Conservation (phyloP, 2,329 filamentous ascomycete species). For the Ophiognomonia clavigignenti-juglandacearum region DNA sequence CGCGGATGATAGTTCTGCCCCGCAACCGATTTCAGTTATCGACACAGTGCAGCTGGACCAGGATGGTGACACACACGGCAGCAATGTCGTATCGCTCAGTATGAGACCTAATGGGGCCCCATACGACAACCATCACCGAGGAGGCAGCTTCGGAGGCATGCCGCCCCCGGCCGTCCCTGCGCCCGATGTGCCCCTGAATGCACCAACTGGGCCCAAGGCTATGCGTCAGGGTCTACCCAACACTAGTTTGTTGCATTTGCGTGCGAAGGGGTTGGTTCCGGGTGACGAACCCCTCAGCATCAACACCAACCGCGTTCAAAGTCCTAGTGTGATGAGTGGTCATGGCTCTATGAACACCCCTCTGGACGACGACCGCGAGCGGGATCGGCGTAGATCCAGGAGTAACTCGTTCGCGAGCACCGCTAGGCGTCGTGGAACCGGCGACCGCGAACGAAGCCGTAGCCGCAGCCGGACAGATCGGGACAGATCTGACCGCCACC, state of each 20-base stretch:
- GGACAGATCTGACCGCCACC: conserved; percentile 11
- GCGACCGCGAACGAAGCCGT: conserved; percentile 21
- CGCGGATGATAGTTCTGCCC: not conserved
- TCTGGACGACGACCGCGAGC: conserved; percentile 21
- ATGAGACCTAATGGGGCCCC: conserved; percentile 13
- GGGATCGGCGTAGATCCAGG: conserved; percentile 34
- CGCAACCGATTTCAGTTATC: not conserved
- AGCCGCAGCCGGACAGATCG: conserved; percentile 20
- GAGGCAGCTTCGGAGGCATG: conserved; percentile 16
- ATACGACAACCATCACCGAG: conserved; percentile 10
- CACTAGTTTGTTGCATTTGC: conserved; percentile 65
- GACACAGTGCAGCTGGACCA: conserved; percentile 1
- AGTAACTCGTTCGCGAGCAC: conserved; percentile 41
- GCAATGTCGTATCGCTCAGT: conserved; percentile 11
- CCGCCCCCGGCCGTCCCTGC: conserved; percentile 19
- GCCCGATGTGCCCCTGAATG: conserved; percentile 56
- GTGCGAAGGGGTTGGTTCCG: conserved; percentile 41
- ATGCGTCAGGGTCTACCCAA: conserved; percentile 88
- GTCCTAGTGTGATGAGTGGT: conserved; percentile 17
- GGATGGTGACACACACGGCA: not conserved
- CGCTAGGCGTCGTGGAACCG: conserved; percentile 19
- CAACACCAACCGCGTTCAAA: conserved; percentile 27
- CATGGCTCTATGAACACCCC: conserved; percentile 15
- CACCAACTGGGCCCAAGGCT: conserved; percentile 88
- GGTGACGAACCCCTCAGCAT: conserved; percentile 30